Evolutionary conservation across 192 early-diverging fungal species (phyloP).

Genomic region (Chytriomyces hyalinus): DNA sequence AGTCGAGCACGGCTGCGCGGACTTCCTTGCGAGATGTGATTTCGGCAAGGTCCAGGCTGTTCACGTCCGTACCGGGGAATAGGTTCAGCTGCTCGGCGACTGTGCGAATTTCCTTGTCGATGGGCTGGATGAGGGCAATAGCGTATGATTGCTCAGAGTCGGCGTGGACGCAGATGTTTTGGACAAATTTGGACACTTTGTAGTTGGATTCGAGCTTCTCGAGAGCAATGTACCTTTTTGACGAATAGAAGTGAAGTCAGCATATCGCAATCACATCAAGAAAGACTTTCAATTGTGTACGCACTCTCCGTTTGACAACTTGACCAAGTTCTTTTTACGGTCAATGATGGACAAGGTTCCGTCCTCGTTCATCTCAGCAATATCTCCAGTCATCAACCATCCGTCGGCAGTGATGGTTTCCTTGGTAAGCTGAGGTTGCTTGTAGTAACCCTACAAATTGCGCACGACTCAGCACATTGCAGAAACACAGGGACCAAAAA

Average conservation of each 20-base stretch:
- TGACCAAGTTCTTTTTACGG: constrained; percentile 93
- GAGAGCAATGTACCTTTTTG: constrained; percentile 84
- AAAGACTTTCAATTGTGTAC: neutral
- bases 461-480: too few species aligned
- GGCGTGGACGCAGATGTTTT: constrained; percentile 67
- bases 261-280: neutral
- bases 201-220: constrained; percentile 94
- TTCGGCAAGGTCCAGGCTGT: constrained; percentile 52
- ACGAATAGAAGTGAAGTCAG: neutral
- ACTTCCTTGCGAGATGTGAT: constrained; percentile 38
- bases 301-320: constrained; percentile 82
- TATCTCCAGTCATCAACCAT: constrained; percentile 92
- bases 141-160: constrained; percentile 73
- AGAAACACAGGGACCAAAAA: too few species aligned
- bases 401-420: constrained; percentile 75
- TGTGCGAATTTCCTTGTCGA: constrained; percentile 52
- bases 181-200: constrained; percentile 69
- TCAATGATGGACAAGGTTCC: constrained; percentile 87
- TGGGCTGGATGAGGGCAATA: constrained; percentile 76
- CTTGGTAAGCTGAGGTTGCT: constrained; percentile 69
- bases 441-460: constrained; percentile 69
- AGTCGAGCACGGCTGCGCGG: constrained; percentile 55
- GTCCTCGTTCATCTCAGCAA: constrained; percentile 81
- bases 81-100: neutral
- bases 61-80: constrained; percentile 3